Base-by-base conservation (phyloP, 176 grass and related monocot species). In the Carex pumila region DNA sequence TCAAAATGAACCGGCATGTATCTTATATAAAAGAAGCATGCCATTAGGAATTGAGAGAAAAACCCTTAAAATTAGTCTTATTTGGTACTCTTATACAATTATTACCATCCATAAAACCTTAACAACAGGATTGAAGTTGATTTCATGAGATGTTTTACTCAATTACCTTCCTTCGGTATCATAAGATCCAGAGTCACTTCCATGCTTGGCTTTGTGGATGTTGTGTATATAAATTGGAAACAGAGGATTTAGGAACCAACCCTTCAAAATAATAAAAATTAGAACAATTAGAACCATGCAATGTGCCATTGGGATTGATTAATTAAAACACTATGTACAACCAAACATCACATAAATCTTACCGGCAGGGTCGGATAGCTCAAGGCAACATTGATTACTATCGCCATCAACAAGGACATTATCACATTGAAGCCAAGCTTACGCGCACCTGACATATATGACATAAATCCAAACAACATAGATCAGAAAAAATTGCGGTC, bases 191-290 rank as follows among this genome's bases (percentile, higher is more conserved):
- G 80, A 65, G 39, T 87, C 86, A 12, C 86, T 87, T 21, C 86
- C 86, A 29, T 87, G 86, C 79, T 79, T 87, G 21, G 67, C 80
- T 67, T 19, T 87, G 86, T 87, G 86, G 17, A 87, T 87, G 17
- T 87, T 84, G 47, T 87, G 80, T 75, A 87, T 64, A 45, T 87
- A 87, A 31, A 87, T 87, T 29, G 86, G 86, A 65, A 87, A 87
- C 13, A 87, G 53, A 21, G 58, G 86, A 87, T 73, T 65, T 55
- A 70, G 86, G 62, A 87, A 76, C 86, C 86, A 87, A 15, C 80
- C 80, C 86, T 87, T 32, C 3, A 50, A 59, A 86, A 4, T 19
- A 0, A 70, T 19, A 0, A 70, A 15, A 68, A 11, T 31, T 55
- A 53, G 39, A 41, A 17, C 29, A 71, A 68, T 84, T 52, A 10